Conservation (phyloP, 2,329 filamentous ascomycete genomes). For the Thielaviopsis ethacetica region DNA sequence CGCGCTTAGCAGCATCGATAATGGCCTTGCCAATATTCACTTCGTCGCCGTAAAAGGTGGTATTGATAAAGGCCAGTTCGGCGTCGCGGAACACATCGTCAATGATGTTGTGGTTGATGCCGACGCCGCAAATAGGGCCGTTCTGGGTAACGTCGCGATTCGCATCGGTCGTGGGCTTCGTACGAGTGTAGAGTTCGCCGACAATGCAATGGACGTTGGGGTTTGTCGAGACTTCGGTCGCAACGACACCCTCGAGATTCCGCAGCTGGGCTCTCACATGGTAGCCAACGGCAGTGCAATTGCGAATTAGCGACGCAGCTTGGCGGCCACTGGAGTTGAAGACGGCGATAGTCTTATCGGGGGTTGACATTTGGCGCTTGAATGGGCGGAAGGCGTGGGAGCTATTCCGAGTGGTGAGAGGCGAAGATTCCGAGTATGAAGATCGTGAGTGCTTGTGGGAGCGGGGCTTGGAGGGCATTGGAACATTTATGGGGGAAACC, state of each 20-base stretch:
- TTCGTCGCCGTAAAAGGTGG: constrained; percentile 92
- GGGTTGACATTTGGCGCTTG: constrained; percentile 41
- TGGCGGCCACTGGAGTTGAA: constrained; percentile 94
- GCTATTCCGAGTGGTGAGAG: constrained; percentile 40
- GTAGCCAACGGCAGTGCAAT: constrained; percentile 86
- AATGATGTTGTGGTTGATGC: constrained; percentile 59
- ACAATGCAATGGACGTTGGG: constrained; percentile 56
- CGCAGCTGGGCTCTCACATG: constrained; percentile 83
- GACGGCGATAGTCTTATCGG: constrained; percentile 72
- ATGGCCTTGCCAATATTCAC: constrained; percentile 74
- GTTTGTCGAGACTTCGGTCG: constrained; percentile 66
- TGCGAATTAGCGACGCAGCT: constrained; percentile 85
- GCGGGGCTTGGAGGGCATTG: constrained; percentile 11
- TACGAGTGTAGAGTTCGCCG: constrained; percentile 45
- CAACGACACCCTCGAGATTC: constrained; percentile 73
- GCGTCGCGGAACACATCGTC: constrained; percentile 65
- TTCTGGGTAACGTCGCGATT: constrained; percentile 51
- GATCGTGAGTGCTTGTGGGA: constrained; percentile 46
- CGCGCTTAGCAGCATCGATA: constrained; percentile 74
- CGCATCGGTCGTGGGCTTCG: constrained; percentile 28
- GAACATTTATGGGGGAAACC: constrained; percentile 9
- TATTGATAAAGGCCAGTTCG: constrained; percentile 92
- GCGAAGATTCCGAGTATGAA: constrained; percentile 44
- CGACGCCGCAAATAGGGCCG: constrained; percentile 44
- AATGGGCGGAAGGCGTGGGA: constrained; percentile 43